Base-by-base conservation (phyloP, 2,329 filamentous ascomycete genomes). In the Aspergillus awamori region DNA sequence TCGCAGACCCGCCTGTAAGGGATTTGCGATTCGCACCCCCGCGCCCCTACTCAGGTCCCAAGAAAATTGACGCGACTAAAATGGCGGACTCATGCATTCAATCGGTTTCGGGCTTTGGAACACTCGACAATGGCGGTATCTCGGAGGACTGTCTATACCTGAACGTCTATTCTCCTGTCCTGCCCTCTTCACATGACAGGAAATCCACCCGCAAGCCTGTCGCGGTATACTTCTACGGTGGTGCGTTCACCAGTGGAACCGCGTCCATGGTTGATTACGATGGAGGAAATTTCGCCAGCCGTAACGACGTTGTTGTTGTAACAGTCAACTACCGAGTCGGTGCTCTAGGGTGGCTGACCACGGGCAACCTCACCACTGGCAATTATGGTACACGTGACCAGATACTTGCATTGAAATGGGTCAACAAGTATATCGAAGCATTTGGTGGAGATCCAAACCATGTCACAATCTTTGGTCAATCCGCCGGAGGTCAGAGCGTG, bases 401-500 rank as follows among this genome's bases (percentile, higher is more conserved):
- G 57, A 75, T 76, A 36, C 61, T 67, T 7, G 69, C 71, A 2
- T 69, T 77, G 43, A 6, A 66, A 36, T 72, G 69, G 69, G 63
- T 72, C 2, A 56, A 71, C n/a, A 41, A 63, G 62, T 68, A 68
- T 65, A 71, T 72, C 11, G 60, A 61, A 5, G 61, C 69, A 1
- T 69, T 72, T n/a, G 69, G 69, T 15, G 69, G 75, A 11, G 72
- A 76, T 59, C 70, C 73, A 0, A 57, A 59, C 1, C 69, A 67
- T 15, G 68, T 77, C 36, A 76, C 74, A 26, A 72, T 77, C 53
- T 76, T 76, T 39, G 75, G 74, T 1, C 72, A 76, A 62, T 74
- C 70, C 6, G 73, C 75, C 11, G 75, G 75, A 11, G 86, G 79
- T 2, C 85, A 83, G n/a, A 84, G 83, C 39, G 84, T 87, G 8